Conservation (phyloP, 1,284 basidiomycete genomes). For the Polyporus tsugae region DNA sequence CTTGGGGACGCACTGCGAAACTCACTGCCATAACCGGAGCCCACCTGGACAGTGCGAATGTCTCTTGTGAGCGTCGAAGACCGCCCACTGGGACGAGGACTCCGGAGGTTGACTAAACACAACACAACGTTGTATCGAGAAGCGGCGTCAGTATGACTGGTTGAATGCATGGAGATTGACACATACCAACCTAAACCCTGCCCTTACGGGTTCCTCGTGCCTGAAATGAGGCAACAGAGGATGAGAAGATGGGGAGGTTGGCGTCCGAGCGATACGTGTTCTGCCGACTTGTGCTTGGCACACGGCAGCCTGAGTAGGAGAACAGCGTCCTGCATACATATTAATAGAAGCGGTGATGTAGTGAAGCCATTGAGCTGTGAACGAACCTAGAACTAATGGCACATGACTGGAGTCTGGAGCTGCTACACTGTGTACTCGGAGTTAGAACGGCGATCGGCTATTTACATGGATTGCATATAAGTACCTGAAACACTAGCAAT, state of each 20-base stretch:
- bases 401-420: too few species aligned
- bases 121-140: neutral
- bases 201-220: neutral
- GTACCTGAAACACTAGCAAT: neutral
- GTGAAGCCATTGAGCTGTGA: neutral
- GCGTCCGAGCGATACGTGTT: neutral
- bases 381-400: neutral
- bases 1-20: neutral
- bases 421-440: neutral
- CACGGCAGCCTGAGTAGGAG: neutral
- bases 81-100: neutral
- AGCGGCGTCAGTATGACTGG: neutral
- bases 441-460: conserved; percentile 4
- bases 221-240: neutral
- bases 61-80: neutral
- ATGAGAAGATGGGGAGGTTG: neutral
- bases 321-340: neutral
- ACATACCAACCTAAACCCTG: neutral
- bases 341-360: neutral
- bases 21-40: neutral
- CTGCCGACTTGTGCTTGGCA: neutral
- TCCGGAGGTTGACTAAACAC: neutral
- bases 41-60: neutral
- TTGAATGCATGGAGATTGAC: neutral
- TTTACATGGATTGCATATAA: neutral